Percentiles rank a stretch among this genome's conserved stretches.
Evolutionary conservation across 352 stramenopile species (phyloP).

Genomic region (Phytophthora nicotianae): DNA sequence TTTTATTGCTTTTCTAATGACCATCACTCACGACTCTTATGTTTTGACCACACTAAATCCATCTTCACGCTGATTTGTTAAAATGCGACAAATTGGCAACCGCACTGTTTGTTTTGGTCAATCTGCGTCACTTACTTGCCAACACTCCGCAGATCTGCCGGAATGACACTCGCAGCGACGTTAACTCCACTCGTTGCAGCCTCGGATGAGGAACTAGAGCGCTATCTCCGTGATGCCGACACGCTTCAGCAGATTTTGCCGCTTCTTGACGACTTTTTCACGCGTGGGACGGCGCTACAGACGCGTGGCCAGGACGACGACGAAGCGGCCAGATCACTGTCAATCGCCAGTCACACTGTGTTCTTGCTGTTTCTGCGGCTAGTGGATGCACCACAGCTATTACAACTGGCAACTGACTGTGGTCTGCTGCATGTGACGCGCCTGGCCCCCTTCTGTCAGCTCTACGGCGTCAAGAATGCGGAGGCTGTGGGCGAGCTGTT

Average conservation of each 20-base stretch:
- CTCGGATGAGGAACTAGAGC: constrained; percentile 17
- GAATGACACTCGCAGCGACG: constrained; percentile 6
- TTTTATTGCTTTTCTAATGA: no score
- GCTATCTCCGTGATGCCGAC: constrained; percentile 2
- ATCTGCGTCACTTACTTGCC: not conserved
- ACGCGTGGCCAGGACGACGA: constrained; percentile 1
- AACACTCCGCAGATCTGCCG: not conserved
- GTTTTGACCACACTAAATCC: no score
- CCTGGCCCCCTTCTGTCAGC: constrained; percentile 66
- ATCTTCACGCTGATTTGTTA: no score
- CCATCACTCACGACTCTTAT: no score
- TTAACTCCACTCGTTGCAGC: constrained; percentile 8
- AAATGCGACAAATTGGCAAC: no score
- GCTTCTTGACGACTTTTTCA: constrained; percentile 46
- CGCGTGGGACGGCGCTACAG: constrained; percentile 22
- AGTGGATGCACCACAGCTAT: constrained; percentile 16
- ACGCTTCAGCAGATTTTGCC: constrained; percentile 13
- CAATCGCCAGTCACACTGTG: constrained; percentile 20
- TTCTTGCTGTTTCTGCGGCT: constrained; percentile 53
- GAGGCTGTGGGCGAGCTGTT: constrained; percentile 35
- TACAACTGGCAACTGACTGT: constrained; percentile 20
- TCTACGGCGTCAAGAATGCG: constrained; percentile 49
- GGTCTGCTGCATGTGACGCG: constrained; percentile 55
- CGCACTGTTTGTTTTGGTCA: not conserved
- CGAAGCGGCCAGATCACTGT: constrained; percentile 10